These are phyloP conservation scores for Scheffersomyces amazonensis DNA, from an alignment of 805 yeast species.

Conservation along the genomic window DNA sequence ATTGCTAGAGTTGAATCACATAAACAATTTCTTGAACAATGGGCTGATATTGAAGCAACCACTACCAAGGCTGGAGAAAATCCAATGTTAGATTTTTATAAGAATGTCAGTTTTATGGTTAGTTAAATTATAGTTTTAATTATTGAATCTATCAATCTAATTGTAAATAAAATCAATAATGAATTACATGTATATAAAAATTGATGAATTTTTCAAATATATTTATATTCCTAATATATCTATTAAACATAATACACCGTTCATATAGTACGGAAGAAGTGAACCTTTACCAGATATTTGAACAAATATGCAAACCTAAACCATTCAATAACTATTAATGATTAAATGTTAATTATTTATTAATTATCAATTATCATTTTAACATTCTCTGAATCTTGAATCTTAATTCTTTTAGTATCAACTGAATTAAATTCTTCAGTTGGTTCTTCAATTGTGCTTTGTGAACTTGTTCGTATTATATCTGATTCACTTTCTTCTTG, in stretches of 20 bases:
- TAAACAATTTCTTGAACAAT: constrained; percentile 58
- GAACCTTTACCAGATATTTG: background rate
- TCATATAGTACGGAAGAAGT: background rate
- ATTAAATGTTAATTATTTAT: too few relatives aligned
- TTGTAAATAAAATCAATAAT: background rate
- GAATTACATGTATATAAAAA: too few relatives aligned
- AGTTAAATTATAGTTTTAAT: constrained; percentile 1
- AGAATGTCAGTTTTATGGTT: constrained; percentile 67
- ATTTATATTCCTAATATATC: too few relatives aligned
- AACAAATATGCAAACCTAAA: too few relatives aligned
- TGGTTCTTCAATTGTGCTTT: constrained; percentile 6
- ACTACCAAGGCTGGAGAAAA: constrained; percentile 76
- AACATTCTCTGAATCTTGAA: background rate
- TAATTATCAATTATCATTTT: background rate
- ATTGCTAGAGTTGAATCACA: constrained; percentile 55
- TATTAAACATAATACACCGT: too few relatives aligned
- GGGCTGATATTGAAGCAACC: constrained; percentile 71
- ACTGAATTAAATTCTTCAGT: constrained; percentile 1
- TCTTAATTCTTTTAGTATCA: constrained; percentile 8
- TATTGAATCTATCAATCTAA: background rate
- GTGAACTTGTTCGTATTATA: background rate
- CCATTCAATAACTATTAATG: too few relatives aligned
- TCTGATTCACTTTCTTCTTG: background rate
- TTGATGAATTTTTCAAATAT: too few relatives aligned
- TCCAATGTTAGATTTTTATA: constrained; percentile 77